These are phyloP conservation scores for Daldinia loculata DNA, from an alignment of 495 filamentous ascomycete genomes.

Conservation along the genomic window DNA sequence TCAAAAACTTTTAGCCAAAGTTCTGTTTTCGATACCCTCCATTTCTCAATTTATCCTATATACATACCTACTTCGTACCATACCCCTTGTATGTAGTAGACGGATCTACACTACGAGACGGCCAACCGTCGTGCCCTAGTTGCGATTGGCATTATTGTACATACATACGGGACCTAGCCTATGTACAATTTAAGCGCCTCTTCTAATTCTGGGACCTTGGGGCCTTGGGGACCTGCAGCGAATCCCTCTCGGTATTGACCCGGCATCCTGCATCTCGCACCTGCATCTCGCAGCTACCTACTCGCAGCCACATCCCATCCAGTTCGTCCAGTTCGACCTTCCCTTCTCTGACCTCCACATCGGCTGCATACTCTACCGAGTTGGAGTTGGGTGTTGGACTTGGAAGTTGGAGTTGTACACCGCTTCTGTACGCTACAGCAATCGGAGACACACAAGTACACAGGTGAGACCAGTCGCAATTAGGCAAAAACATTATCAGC, in stretches of 20 bases:
- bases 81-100: constrained; percentile 3
- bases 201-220: constrained; percentile 33
- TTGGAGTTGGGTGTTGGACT: constrained; percentile 9
- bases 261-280: constrained; percentile 36
- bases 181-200: constrained; percentile 26
- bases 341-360: constrained; percentile 29
- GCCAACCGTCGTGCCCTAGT: constrained; percentile 2
- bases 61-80: no score
- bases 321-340: constrained; percentile 12
- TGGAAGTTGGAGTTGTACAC: constrained; percentile 28
- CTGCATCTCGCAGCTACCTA: no score
- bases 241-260: constrained; percentile 35
- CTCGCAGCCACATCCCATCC: constrained; percentile 25
- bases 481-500: constrained; percentile 40
- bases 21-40: constrained; percentile 9
- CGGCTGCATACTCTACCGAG: constrained; percentile 24
- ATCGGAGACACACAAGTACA: constrained; percentile 34
- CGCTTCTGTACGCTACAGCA: constrained; percentile 24
- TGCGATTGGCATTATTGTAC: constrained; percentile 6
- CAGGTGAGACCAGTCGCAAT: constrained; percentile 34
- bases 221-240: constrained; percentile 36
- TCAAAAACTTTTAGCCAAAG: constrained; percentile 18
- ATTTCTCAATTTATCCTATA: constrained; percentile 20
- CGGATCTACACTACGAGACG: constrained; percentile 22
- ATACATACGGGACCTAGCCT: constrained; percentile 11